phyloP scores from a whole-genome alignment of 2,329 filamentous ascomycete species.

The Hirsutella thompsonii region DNA sequence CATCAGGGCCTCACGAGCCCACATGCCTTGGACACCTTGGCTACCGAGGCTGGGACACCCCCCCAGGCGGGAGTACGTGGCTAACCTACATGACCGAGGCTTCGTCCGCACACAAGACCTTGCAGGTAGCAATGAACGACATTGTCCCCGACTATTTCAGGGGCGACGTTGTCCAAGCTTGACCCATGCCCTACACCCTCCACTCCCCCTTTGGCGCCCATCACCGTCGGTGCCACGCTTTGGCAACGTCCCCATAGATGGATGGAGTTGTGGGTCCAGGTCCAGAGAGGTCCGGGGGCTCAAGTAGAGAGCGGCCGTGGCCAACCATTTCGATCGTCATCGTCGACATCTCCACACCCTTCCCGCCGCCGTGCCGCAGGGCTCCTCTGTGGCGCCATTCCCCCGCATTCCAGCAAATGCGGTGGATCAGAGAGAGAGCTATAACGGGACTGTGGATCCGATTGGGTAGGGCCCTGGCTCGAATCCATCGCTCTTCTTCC shows the following conservation, averaged over 20 bases:
- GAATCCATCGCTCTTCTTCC: background rate
- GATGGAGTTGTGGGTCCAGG: background rate
- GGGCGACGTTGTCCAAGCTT: background rate
- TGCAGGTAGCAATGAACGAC: background rate
- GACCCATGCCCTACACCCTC: background rate
- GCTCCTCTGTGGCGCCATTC: background rate
- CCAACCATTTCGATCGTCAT: background rate
- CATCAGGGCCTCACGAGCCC: background rate
- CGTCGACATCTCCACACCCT: background rate
- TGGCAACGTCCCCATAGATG: too few relatives aligned
- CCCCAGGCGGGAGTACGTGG: background rate
- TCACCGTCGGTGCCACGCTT: too few relatives aligned
- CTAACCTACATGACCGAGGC: background rate
- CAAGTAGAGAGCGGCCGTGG: background rate
- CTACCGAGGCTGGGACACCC: conserved; percentile 1
- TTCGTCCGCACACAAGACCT: background rate
- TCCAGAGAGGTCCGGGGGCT: background rate
- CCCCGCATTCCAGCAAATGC: background rate
- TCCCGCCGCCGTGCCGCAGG: background rate
- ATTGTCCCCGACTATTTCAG: background rate
- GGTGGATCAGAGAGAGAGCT: background rate
- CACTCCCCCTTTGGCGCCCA: too few relatives aligned
- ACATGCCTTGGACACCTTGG: conserved; percentile 1
- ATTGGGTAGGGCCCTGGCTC: background rate
- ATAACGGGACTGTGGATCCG: background rate